Evolutionary conservation across 371 early-diverging fungal species (phyloP).

Genomic region (Smittium culicis): DNA sequence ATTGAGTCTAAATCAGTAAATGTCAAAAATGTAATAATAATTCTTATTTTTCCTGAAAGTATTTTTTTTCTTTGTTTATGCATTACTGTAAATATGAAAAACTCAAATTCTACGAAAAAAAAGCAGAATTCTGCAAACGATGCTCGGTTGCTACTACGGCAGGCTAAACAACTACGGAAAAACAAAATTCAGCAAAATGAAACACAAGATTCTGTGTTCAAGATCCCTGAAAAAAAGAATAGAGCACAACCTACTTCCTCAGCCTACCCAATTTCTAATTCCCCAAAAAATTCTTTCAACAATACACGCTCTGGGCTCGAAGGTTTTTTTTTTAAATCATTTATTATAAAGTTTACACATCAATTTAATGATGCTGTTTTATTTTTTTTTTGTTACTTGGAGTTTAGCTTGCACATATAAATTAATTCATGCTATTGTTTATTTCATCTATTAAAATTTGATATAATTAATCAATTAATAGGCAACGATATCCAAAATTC

Average conservation of each 20-base stretch:
- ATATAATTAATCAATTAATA: too few relatives aligned
- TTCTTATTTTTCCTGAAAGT: background rate
- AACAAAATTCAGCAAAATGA: background rate
- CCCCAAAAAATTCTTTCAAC: background rate
- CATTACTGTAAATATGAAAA: background rate
- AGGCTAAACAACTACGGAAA: background rate
- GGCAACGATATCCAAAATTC: too few relatives aligned
- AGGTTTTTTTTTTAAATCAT: background rate
- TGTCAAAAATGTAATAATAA: background rate
- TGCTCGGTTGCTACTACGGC: background rate
- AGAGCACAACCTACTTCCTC: background rate
- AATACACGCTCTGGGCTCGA: background rate
- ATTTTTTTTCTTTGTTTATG: background rate
- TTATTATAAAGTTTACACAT: background rate
- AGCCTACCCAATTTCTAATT: background rate
- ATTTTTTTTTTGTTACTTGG: too few relatives aligned
- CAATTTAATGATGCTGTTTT: too few relatives aligned
- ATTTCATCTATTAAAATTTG: too few relatives aligned
- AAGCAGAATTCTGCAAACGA: background rate
- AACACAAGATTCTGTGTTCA: background rate
- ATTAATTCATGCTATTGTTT: too few relatives aligned
- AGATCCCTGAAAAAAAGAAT: background rate
- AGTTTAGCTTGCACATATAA: too few relatives aligned
- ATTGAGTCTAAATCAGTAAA: background rate
- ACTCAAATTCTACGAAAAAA: too few relatives aligned